These are phyloP conservation scores for Solanum hybrid DNA, from an alignment of 305 asterid genomes.

Conservation along the genomic window DNA sequence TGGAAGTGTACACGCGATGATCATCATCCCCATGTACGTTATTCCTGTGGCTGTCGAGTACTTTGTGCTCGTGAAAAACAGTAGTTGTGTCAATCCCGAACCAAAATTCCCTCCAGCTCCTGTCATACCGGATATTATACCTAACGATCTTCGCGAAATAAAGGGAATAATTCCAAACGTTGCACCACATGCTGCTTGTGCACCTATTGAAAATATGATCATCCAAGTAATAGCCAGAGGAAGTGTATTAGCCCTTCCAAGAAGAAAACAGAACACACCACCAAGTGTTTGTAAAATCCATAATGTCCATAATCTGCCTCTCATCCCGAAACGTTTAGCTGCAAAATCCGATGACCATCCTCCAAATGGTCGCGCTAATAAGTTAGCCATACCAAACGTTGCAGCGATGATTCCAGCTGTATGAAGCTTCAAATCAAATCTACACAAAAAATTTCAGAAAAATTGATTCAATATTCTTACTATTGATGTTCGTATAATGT, in stretches of 20 bases:
- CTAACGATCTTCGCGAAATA: conserved; percentile 40
- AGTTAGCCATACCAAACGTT: conserved; percentile 55
- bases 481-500: not conserved
- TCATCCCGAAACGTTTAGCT: conserved; percentile 37
- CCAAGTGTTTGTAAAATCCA: conserved; percentile 50
- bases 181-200: conserved; percentile 59
- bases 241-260: conserved; percentile 34
- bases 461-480: not conserved
- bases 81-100: conserved; percentile 41
- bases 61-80: conserved; percentile 24
- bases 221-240: conserved; percentile 34
- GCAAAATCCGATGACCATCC: conserved; percentile 38
- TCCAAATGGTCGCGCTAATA: conserved; percentile 44
- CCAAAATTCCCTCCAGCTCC: conserved; percentile 66
- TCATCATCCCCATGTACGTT: conserved; percentile 33
- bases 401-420: conserved; percentile 53
- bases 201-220: conserved; percentile 46
- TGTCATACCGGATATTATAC: conserved; percentile 33
- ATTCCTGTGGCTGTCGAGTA: conserved; percentile 22
- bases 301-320: conserved; percentile 46
- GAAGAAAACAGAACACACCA: conserved; percentile 35
- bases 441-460: not conserved
- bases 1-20: conserved; percentile 25
- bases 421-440: conserved; percentile 43
- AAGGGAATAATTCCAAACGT: conserved; percentile 48